Conservation (phyloP, 768 basidiomycete genomes). For the Imleria badia region DNA sequence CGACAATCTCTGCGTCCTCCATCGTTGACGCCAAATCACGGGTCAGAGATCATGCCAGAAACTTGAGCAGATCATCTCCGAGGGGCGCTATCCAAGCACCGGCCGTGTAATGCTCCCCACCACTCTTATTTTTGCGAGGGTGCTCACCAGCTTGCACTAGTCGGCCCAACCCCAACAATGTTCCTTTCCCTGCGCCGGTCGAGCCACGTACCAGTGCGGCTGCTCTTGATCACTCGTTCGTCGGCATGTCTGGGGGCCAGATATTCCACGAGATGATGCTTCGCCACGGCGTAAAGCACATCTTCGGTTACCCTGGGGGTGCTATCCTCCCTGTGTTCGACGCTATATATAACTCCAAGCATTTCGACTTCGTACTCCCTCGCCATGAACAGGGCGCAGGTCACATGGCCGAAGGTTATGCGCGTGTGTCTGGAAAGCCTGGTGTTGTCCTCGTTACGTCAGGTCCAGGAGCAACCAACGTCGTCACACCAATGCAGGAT, state of each 20-base stretch:
- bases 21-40: constrained; percentile 81
- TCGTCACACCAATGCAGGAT: constrained; percentile 97
- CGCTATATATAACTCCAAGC: constrained; percentile 93
- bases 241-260: constrained; percentile 93
- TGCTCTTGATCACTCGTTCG: constrained; percentile 77
- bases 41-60: constrained; percentile 73
- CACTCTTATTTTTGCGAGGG: not conserved
- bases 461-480: constrained; percentile 97
- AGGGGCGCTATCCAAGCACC: constrained; percentile 62
- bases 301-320: constrained; percentile 98
- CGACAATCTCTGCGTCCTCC: constrained; percentile 49
- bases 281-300: constrained; percentile 90
- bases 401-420: constrained; percentile 99
- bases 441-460: constrained; percentile 98
- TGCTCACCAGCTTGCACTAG: constrained; percentile 55
- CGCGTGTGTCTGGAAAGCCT: constrained; percentile 94
- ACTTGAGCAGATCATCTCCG: constrained; percentile 67
- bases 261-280: constrained; percentile 99
- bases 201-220: constrained; percentile 44
- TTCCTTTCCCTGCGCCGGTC: constrained; percentile 36
- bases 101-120: constrained; percentile 47
- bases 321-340: constrained; percentile 99
- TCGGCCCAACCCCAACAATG: constrained; percentile 39
- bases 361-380: constrained; percentile 94
- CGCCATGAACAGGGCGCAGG: constrained; percentile 98